Evolutionary conservation across 208 protist genomes (phyloP).

Genomic region (Crithidia thermophila): DNA sequence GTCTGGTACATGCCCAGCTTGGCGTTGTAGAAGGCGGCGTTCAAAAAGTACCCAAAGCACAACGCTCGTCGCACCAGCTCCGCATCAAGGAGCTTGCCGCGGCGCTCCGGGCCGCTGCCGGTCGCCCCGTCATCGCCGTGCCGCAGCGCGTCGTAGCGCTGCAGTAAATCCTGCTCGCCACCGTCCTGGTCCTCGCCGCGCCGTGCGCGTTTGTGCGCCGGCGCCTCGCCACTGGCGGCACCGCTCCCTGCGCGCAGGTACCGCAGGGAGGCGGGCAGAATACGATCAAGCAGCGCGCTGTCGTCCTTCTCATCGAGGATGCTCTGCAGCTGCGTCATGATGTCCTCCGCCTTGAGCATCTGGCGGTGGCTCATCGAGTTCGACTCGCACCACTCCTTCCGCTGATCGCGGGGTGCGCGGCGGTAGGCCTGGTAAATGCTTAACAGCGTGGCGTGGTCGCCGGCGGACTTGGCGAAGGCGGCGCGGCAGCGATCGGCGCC

Average conservation of each 20-base stretch:
- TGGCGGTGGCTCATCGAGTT: slow-evolving; percentile 81
- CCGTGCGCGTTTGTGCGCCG: slow-evolving; percentile 14
- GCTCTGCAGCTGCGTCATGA: slow-evolving; percentile 72
- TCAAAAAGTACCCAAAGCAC: slow-evolving; percentile 88
- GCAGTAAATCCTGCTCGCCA: slow-evolving; percentile 28
- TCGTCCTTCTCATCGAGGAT: slow-evolving; percentile 75
- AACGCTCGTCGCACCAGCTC: slow-evolving; percentile 81
- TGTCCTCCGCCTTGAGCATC: slow-evolving; percentile 87
- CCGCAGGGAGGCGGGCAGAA: slow-evolving; percentile 40
- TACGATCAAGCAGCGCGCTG: slow-evolving; percentile 36
- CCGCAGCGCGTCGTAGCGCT: slow-evolving; percentile 27
- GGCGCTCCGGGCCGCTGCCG: neutral
- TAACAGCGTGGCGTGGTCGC: slow-evolving; percentile 89
- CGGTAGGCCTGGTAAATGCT: slow-evolving; percentile 83
- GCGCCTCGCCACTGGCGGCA: neutral
- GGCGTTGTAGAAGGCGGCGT: slow-evolving; percentile 90
- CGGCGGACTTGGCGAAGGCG: slow-evolving; percentile 73
- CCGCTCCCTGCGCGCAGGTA: neutral
- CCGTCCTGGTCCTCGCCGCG: neutral
- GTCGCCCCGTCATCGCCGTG: slow-evolving; percentile 13
- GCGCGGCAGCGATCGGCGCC: slow-evolving; percentile 75
- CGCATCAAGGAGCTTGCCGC: slow-evolving; percentile 51
- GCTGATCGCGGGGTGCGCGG: slow-evolving; percentile 61
- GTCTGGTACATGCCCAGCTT: slow-evolving; percentile 87
- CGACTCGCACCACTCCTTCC: slow-evolving; percentile 81